Evolutionary conservation across 2,329 filamentous ascomycete species (phyloP).

Genomic region (Ilyonectria robusta): DNA sequence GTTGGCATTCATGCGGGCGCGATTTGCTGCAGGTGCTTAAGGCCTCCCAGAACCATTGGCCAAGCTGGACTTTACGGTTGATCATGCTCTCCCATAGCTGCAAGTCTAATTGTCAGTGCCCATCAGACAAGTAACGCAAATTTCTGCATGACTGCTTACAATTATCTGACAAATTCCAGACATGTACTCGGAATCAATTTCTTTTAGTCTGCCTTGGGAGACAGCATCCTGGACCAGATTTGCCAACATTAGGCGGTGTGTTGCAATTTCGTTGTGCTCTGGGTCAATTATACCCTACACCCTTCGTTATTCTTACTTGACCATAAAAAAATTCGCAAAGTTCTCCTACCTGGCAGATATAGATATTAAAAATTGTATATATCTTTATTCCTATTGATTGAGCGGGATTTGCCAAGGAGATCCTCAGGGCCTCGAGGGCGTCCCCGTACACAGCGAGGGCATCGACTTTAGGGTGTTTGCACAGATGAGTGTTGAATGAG

Average conservation of each 20-base stretch:
- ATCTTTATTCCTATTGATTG: constrained; percentile 34
- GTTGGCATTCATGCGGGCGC: constrained; percentile 33
- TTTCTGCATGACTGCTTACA: constrained; percentile 20
- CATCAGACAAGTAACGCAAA: too few relatives aligned
- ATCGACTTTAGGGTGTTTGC: constrained; percentile 19
- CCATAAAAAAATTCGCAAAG: not conserved
- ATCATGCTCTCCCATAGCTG: constrained; percentile 40
- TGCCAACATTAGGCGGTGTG: constrained; percentile 34
- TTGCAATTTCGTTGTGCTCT: constrained; percentile 9
- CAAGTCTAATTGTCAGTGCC: too few relatives aligned
- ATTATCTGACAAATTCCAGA: constrained; percentile 37
- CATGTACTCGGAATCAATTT: constrained; percentile 31
- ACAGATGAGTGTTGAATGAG: constrained; percentile 29
- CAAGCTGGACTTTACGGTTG: constrained; percentile 34
- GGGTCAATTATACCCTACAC: constrained; percentile 38
- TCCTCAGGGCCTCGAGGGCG: constrained; percentile 30
- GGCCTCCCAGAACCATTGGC: constrained; percentile 42
- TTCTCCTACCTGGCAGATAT: constrained; percentile 37
- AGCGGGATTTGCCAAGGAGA: constrained; percentile 12
- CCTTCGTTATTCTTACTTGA: not conserved
- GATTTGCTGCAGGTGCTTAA: constrained; percentile 8
- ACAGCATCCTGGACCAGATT: constrained; percentile 37
- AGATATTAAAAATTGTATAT: constrained; percentile 34
- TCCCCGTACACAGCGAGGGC: constrained; percentile 35
- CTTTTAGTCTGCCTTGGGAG: constrained; percentile 15